Evolutionary conservation across 106 monocot genomes (phyloP), one percentile per base, ranked within the genome.

Genomic region (Triglochin maritima): DNA sequence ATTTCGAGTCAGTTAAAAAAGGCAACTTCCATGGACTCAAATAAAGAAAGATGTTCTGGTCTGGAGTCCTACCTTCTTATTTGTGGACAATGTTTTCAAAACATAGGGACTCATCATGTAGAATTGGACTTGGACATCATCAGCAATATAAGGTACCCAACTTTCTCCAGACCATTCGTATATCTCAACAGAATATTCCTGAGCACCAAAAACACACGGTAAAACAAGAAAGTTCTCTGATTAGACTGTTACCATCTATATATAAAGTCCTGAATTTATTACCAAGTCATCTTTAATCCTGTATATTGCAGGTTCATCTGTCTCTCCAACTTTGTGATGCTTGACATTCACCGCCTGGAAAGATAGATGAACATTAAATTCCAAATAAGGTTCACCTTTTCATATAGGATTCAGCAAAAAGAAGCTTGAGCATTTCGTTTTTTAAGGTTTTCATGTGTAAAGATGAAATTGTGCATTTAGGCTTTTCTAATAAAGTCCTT

Each of bases 61-160:
- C 68, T 0, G 4, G 6, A 47, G 6, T 65, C 17, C 50, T 73
- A 98, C 96, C 79, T 91, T 86, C 46, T 86, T 61, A 62, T 98
- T 65, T 71, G 72, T 78, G 15, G 96, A 84, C 75, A 98, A 56
- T 9, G 83, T 84, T 70, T 91, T 91, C 78, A 98, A 73, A 4
- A 91, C 82, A 66, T 98, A 98, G 62, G 96, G 96, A 65, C 96
- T 98, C 90, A 98, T 98, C 91, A 91, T 98, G 76, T 91, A 91
- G 70, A 98, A 98, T 66, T 92, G 98, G 68, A 92, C 78, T 71
- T 98, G 98, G 59, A 98, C 92, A 78, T 98, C 98, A 89, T 92
- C 75, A 46, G 92, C 84, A 47, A 82, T 59, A 67, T 92, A 98
- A 12, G 98, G 88, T 59, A 83, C 68, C 92, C 98, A 98, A 57